Percentiles rank a stretch among this genome's conserved stretches.
Conservation (phyloP, 352 stramenopile genomes). For the Phytophthora rubi region DNA sequence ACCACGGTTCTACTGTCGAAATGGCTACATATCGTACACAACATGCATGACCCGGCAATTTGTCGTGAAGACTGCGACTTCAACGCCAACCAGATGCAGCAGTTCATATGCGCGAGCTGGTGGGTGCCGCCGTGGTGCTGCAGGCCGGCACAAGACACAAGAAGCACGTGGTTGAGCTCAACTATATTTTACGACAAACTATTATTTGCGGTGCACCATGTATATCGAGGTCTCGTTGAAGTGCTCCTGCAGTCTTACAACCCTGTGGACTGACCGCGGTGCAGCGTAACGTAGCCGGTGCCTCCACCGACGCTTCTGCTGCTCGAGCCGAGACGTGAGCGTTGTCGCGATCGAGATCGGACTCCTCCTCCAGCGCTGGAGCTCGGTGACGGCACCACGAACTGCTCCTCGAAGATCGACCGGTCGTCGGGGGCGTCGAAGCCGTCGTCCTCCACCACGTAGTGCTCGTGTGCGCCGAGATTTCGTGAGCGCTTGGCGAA, state of each 20-base stretch:
- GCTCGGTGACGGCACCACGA: constrained; percentile 30
- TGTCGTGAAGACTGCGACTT: no score
- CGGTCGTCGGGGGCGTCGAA: constrained; percentile 32
- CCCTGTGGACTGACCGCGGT: constrained; percentile 28
- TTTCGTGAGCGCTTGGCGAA: constrained; percentile 49
- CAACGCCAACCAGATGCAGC: no score
- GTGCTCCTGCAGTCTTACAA: background rate
- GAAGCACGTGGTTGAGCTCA: background rate
- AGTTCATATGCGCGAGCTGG: background rate
- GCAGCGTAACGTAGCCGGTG: constrained; percentile 27
- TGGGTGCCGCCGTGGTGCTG: background rate
- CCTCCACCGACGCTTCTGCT: constrained; percentile 30
- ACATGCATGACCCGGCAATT: no score
- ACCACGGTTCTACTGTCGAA: constrained; percentile 29
- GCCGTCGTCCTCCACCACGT: constrained; percentile 53
- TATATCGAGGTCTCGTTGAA: constrained; percentile 3
- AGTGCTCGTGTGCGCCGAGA: constrained; percentile 67
- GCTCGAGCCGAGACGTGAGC: constrained; percentile 30
- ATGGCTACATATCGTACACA: constrained; percentile 4
- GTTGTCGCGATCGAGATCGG: constrained; percentile 21
- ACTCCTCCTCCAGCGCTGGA: constrained; percentile 21
- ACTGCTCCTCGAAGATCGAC: constrained; percentile 40
- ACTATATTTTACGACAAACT: constrained; percentile 9
- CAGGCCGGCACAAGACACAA: background rate
- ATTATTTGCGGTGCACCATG: background rate